phyloP scores from a whole-genome alignment of 2,329 filamentous ascomycete genomes.

The Cercospora sp. region DNA sequence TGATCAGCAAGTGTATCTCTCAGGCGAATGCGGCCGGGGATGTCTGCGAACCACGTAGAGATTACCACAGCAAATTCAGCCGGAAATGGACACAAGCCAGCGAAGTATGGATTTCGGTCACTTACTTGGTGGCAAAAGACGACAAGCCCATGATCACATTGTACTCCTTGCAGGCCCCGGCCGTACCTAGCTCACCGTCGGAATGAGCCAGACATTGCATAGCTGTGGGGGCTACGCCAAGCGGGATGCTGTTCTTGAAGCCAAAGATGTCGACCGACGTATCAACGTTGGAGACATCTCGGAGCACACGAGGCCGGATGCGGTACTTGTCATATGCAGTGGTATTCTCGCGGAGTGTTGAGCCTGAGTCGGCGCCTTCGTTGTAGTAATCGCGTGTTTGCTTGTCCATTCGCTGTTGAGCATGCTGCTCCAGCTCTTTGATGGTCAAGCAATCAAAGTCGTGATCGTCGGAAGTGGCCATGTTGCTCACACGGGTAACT shows the following conservation, averaged over 20 bases:
- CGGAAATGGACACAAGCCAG: background rate
- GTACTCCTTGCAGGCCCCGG: conserved; percentile 49
- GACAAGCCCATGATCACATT: conserved; percentile 53
- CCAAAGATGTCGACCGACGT: conserved; percentile 51
- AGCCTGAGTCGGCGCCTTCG: conserved; percentile 41
- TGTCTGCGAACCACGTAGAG: background rate
- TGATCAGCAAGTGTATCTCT: background rate
- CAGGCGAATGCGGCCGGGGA: background rate
- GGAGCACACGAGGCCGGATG: conserved; percentile 43
- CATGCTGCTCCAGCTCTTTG: conserved; percentile 42
- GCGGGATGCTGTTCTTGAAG: conserved; percentile 47
- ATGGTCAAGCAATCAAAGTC: conserved; percentile 49
- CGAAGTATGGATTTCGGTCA: background rate
- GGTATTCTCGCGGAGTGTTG: conserved; percentile 52
- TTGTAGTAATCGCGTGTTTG: conserved; percentile 45
- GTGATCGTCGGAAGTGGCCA: conserved; percentile 18
- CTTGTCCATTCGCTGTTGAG: conserved; percentile 43
- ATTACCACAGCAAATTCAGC: background rate
- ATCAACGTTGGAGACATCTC: conserved; percentile 44
- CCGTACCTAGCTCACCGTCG: conserved; percentile 55
- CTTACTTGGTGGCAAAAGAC: conserved; percentile 47
- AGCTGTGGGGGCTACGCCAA: conserved; percentile 57
- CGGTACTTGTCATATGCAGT: conserved; percentile 53
- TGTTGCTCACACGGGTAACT: background rate
- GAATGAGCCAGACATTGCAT: conserved; percentile 56